These are phyloP conservation scores for Botryotinia narcissicola DNA, from an alignment of 2,329 filamentous ascomycete genomes.

Conservation along the genomic window DNA sequence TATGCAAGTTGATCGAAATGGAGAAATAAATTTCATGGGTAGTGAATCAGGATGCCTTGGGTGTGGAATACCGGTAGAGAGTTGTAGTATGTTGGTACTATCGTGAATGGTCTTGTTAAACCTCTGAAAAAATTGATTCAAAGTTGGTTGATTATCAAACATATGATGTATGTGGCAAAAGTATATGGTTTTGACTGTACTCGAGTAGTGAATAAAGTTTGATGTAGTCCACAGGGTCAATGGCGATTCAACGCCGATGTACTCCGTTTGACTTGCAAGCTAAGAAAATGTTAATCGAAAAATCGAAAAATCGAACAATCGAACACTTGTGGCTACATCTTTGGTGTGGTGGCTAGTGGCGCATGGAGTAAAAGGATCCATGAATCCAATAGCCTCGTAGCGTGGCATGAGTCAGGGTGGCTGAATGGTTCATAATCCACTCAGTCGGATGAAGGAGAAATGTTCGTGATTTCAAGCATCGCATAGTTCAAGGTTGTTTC, in stretches of 20 bases:
- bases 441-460: not conserved
- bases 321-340: not conserved
- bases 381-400: not conserved
- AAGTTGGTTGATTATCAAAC: not conserved
- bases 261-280: not conserved
- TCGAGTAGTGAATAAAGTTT: not conserved
- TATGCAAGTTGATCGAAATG: not conserved
- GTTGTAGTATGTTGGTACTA: not conserved
- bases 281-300: not conserved
- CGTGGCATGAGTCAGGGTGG: not conserved
- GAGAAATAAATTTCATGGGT: not conserved
- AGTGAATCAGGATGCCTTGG: not conserved
- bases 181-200: not conserved
- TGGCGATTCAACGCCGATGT: not conserved
- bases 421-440: not conserved
- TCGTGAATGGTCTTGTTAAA: not conserved
- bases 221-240: not conserved
- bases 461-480: not conserved
- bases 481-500: not conserved
- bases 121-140: not conserved
- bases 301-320: not conserved
- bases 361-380: not conserved
- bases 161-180: not conserved
- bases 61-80: not conserved
- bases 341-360: not conserved